Evolutionary conservation across 768 basidiomycete species (phyloP).

Genomic region (Gymnopilus junonius): DNA sequence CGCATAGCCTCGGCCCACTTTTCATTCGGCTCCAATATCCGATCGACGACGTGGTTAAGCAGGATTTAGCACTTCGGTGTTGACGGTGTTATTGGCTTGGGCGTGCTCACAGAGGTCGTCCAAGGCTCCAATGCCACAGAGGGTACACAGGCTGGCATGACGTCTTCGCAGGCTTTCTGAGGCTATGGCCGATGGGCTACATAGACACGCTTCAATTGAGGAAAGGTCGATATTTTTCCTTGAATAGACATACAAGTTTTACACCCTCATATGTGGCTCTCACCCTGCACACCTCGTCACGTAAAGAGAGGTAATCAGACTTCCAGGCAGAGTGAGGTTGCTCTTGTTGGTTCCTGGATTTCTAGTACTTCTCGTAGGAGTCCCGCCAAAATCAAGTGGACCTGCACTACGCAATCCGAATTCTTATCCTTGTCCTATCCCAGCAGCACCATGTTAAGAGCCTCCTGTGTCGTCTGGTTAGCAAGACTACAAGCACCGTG

Average conservation of each 20-base stretch:
- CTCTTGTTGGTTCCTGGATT: constrained; percentile 43
- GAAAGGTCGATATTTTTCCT: background rate
- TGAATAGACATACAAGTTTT: constrained; percentile 57
- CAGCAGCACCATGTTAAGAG: constrained; percentile 51
- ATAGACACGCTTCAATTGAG: background rate
- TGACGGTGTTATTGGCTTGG: too few relatives aligned
- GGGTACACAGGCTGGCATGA: constrained; percentile 66
- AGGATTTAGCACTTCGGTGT: too few relatives aligned
- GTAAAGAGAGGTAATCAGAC: constrained; percentile 71
- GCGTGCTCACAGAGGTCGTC: constrained; percentile 30
- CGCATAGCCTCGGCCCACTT: too few relatives aligned
- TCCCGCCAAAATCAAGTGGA: constrained; percentile 13
- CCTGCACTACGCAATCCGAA: constrained; percentile 7
- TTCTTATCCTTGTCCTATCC: constrained; percentile 5
- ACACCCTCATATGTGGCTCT: constrained; percentile 66
- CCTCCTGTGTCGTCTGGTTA: constrained; percentile 74
- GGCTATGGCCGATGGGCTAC: constrained; percentile 85
- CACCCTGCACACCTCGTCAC: constrained; percentile 56
- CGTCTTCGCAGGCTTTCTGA: constrained; percentile 87
- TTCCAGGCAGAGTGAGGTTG: constrained; percentile 64
- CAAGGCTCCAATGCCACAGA: constrained; percentile 69
- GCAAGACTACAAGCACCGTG: background rate
- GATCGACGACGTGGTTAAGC: too few relatives aligned
- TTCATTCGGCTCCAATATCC: too few relatives aligned
- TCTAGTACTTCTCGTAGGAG: background rate